Evolutionary conservation across 257 asterid species (phyloP).

Genomic region (Solanum etuberosum): DNA sequence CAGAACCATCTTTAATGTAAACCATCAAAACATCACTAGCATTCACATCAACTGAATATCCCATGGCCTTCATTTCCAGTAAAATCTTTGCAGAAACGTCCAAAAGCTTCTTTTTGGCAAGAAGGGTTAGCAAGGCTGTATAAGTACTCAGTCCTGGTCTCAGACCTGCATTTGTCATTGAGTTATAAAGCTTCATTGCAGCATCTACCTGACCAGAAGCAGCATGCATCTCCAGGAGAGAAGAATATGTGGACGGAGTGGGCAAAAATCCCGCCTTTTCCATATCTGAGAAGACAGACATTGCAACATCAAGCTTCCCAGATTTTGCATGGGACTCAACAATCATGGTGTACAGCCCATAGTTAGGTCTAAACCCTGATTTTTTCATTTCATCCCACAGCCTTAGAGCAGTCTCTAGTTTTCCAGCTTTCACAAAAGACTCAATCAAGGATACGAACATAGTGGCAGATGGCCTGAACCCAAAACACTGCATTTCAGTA

Average conservation of each 20-base stretch:
- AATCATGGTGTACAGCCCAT: conserved; percentile 79
- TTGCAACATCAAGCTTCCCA: conserved; percentile 88
- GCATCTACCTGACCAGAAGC: conserved; percentile 84
- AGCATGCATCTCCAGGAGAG: conserved; percentile 93
- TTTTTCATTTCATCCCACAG: conserved; percentile 97
- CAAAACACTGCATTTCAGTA: conserved; percentile 84
- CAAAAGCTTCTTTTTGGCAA: conserved; percentile 86
- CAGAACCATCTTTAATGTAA: conserved; percentile 80
- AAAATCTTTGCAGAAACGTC: conserved; percentile 93
- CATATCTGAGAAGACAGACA: conserved; percentile 87
- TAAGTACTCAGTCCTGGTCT: conserved; percentile 86
- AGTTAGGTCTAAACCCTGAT: conserved; percentile 82
- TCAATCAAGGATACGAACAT: conserved; percentile 79
- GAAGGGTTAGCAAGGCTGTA: conserved; percentile 54
- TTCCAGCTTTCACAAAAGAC: conserved; percentile 88
- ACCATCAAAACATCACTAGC: conserved; percentile 98
- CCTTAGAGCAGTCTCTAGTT: conserved; percentile 61
- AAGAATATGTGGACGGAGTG: conserved; percentile 88
- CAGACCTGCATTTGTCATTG: conserved; percentile 87
- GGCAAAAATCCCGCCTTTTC: conserved; percentile 92
- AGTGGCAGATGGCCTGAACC: conserved; percentile 77
- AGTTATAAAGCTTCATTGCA: conserved; percentile 89
- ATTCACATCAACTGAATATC: conserved; percentile 87
- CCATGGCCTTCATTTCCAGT: conserved; percentile 97
- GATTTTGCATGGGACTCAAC: conserved; percentile 96